Evolutionary conservation across 2,329 filamentous ascomycete species (phyloP).

Genomic region (Xylaria sp.): DNA sequence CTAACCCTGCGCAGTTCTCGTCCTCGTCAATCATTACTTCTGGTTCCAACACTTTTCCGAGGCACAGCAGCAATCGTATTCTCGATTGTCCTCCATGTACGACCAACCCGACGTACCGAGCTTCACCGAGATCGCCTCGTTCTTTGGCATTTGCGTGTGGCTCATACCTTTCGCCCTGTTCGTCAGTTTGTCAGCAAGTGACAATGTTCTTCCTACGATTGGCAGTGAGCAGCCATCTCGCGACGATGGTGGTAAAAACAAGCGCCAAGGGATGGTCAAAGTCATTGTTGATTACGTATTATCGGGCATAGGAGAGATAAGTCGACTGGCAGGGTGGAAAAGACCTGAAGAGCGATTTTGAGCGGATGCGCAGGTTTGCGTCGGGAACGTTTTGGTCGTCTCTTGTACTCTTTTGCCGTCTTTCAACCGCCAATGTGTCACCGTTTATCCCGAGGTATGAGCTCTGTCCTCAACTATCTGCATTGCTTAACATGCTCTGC

Average conservation of each 20-base stretch:
- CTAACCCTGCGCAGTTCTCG: conserved; percentile 70
- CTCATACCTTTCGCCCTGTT: conserved; percentile 95
- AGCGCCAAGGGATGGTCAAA: conserved; percentile 74
- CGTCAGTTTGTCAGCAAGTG: conserved; percentile 90
- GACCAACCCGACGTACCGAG: conserved; percentile 74
- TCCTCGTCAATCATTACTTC: conserved; percentile 89
- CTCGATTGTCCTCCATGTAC: conserved; percentile 69
- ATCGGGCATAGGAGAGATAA: conserved; percentile 62
- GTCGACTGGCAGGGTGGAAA: conserved; percentile 55
- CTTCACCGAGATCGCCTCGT: conserved; percentile 95
- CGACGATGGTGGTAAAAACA: conserved; percentile 59
- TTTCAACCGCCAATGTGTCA: background rate
- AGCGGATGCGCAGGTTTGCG: conserved; percentile 35
- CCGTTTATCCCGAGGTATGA: conserved; percentile 23
- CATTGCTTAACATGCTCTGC: conserved; percentile 6
- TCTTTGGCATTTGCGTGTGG: conserved; percentile 97
- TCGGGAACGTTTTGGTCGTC: conserved; percentile 17
- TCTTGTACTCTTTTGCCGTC: conserved; percentile 26
- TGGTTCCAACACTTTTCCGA: conserved; percentile 95
- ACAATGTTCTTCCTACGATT: conserved; percentile 95
- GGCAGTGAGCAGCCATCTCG: conserved; percentile 73
- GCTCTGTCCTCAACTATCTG: background rate
- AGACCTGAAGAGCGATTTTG: conserved; percentile 54
- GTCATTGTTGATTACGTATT: conserved; percentile 70
- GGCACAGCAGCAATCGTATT: conserved; percentile 67